Base-by-base conservation (phyloP, 352 stramenopile genomes). In the Hyaloperonospora brassicae region DNA sequence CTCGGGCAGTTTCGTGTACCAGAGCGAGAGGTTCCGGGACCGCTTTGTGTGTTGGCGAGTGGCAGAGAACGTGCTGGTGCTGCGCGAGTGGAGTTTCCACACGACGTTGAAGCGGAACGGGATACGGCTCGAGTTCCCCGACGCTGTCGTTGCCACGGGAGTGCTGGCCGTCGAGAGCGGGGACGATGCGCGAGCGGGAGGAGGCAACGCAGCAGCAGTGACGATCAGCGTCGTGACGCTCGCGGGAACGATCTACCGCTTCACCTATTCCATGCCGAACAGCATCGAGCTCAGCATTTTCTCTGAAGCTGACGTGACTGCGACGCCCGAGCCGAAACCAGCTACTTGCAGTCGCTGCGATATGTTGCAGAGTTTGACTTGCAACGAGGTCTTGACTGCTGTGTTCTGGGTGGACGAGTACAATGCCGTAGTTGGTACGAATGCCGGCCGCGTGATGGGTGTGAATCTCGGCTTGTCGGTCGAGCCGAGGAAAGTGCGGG, bases 381-480 rank as follows among this genome's bases (percentile, higher is more conserved):
- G 62, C 5, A 65, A 86, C 27, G 76, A 90, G 34, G 72, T 84
- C 43, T 61, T 90, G 45, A 82, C 73, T 1, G 73, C 76, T 17
- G 77, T 72, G 24, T 49, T 85, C 11, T 88, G 80, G 80, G 62
- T 88, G 14, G 87, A 90, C 45, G 80, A 88, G 61, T 87, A 81
- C 57, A 88, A 90, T 47, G 30, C 87, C 17, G 73, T 87, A 17
- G 47, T 90, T 21, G 77, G 76, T 10, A 83, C 73, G 1, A 76
- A 89, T 58, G 45, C 63, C 0, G 80, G 80, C 0, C 73, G 73
- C 22, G 71, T 88, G 12, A 41, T 90, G 2, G 80, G 75, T 11
- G 73, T 89, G 30, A 89, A 89, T 39, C 86, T 87, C 51, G 78
- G 77, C 2, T 61, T 87, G 0, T 78, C 80, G 0, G 55, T 55